These are phyloP conservation scores for Fonsecaea nubica DNA, from an alignment of 2,329 filamentous ascomycete species.

Conservation along the genomic window DNA sequence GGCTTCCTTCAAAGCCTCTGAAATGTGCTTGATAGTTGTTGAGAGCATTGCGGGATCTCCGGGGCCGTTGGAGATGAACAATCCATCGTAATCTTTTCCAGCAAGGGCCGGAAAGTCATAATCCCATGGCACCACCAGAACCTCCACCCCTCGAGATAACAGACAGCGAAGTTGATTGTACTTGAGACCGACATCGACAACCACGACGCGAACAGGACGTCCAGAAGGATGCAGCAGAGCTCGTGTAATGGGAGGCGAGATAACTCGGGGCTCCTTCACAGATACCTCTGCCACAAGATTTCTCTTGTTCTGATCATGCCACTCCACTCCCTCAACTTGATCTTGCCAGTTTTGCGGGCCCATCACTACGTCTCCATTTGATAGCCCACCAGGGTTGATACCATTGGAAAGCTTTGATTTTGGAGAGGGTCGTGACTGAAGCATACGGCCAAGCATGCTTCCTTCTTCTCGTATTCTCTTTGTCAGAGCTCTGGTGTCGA, in stretches of 20 bases:
- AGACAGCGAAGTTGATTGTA: slow-evolving; percentile 97
- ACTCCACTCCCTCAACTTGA: slow-evolving; percentile 80
- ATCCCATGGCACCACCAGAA: slow-evolving; percentile 94
- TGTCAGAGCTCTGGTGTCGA: slow-evolving; percentile 91
- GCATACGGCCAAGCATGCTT: slow-evolving; percentile 92
- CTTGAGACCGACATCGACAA: slow-evolving; percentile 96
- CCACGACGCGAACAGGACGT: slow-evolving; percentile 83
- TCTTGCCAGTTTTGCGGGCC: slow-evolving; percentile 55
- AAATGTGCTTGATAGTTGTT: slow-evolving; percentile 78
- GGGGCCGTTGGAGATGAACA: slow-evolving; percentile 97
- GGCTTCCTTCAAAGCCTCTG: slow-evolving; percentile 75
- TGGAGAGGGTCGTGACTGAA: slow-evolving; percentile 67
- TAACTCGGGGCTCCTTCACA: slow-evolving; percentile 82
- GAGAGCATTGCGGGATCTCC: slow-evolving; percentile 90
- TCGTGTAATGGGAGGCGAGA: slow-evolving; percentile 73
- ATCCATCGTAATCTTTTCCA: slow-evolving; percentile 86
- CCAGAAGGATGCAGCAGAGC: slow-evolving; percentile 87
- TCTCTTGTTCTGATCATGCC: slow-evolving; percentile 88
- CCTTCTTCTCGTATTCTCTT: slow-evolving; percentile 93
- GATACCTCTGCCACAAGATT: slow-evolving; percentile 78
- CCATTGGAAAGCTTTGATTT: slow-evolving; percentile 50
- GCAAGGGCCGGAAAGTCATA: slow-evolving; percentile 82
- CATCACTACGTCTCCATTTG: slow-evolving; percentile 41
- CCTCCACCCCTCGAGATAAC: slow-evolving; percentile 87
- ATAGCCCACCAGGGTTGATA: slow-evolving; percentile 49